Evolutionary conservation across 1,284 basidiomycete genomes (phyloP).

Genomic region (Veloboletus limbatus): DNA sequence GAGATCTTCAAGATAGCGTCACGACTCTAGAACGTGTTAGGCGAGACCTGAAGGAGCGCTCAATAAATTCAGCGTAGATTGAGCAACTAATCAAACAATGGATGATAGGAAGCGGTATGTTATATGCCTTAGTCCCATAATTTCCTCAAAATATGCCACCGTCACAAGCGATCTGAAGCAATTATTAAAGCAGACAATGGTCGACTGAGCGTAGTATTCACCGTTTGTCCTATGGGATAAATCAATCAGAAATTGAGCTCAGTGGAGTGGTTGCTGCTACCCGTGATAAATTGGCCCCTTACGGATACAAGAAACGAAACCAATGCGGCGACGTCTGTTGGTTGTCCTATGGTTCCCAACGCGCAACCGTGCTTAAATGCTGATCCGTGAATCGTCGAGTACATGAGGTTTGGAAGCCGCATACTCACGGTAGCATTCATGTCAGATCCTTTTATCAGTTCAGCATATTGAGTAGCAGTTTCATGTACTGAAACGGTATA

Average conservation of each 20-base stretch:
- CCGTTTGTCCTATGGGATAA: constrained; percentile 4
- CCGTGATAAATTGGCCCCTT: constrained; percentile 5
- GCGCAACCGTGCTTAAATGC: constrained; percentile 3
- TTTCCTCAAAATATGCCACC: constrained; percentile 4
- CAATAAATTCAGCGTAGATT: no score
- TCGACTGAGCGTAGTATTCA: neutral
- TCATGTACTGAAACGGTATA: neutral
- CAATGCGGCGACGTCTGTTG: constrained; percentile 3
- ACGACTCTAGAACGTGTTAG: no score
- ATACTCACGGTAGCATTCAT: neutral
- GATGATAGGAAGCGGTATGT: no score
- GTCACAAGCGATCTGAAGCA: constrained; percentile 7
- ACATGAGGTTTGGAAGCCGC: neutral
- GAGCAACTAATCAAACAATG: no score
- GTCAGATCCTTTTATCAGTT: constrained; percentile 3
- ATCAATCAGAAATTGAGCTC: neutral
- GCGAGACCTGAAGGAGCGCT: no score
- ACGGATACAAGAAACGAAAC: constrained; percentile 8
- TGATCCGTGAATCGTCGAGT: neutral
- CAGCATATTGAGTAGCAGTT: neutral
- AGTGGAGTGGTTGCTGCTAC: no score
- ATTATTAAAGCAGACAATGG: no score
- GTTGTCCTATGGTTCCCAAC: constrained; percentile 7
- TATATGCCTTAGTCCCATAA: no score
- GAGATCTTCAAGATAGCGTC: no score